These are phyloP conservation scores for Bipolaris oryzae DNA, from an alignment of 2,329 filamentous ascomycete species.

Conservation along the genomic window DNA sequence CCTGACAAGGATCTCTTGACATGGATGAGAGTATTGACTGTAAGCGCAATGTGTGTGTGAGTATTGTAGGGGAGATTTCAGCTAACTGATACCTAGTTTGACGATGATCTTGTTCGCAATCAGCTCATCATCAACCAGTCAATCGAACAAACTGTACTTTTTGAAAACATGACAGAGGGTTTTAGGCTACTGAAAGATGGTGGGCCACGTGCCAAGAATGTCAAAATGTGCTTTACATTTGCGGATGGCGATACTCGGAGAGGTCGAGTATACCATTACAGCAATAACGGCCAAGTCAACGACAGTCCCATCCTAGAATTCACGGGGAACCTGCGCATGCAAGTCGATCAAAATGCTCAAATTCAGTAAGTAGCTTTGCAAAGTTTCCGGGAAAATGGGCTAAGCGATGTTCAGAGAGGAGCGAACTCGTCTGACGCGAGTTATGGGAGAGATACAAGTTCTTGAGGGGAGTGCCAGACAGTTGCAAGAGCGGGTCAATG, in stretches of 20 bases:
- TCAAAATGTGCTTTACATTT: slow-evolving; percentile 72
- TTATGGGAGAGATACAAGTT: slow-evolving; percentile 52
- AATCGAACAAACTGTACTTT: slow-evolving; percentile 84
- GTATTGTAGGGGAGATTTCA: neutral
- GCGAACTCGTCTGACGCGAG: slow-evolving; percentile 53
- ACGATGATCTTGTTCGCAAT: slow-evolving; percentile 76
- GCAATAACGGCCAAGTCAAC: slow-evolving; percentile 55
- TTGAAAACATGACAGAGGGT: slow-evolving; percentile 71
- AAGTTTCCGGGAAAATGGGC: neutral
- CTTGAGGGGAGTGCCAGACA: slow-evolving; percentile 43
- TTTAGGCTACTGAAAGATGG: slow-evolving; percentile 70
- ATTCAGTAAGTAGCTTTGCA: slow-evolving; percentile 53
- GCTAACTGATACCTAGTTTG: slow-evolving; percentile 62
- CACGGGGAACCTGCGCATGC: slow-evolving; percentile 71
- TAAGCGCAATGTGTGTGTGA: slow-evolving; percentile 32
- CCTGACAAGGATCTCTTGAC: slow-evolving; percentile 77
- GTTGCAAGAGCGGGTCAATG: slow-evolving; percentile 50
- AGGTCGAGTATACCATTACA: slow-evolving; percentile 56
- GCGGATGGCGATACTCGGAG: slow-evolving; percentile 66
- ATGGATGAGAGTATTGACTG: slow-evolving; percentile 74
- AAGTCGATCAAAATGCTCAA: slow-evolving; percentile 73
- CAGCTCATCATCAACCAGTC: slow-evolving; percentile 81
- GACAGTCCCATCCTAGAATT: slow-evolving; percentile 61
- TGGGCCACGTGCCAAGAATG: slow-evolving; percentile 63
- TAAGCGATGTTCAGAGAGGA: slow-evolving; percentile 46